Evolutionary conservation across 1,139 yeast species (phyloP).

Genomic region (Candida sanyaensis): DNA sequence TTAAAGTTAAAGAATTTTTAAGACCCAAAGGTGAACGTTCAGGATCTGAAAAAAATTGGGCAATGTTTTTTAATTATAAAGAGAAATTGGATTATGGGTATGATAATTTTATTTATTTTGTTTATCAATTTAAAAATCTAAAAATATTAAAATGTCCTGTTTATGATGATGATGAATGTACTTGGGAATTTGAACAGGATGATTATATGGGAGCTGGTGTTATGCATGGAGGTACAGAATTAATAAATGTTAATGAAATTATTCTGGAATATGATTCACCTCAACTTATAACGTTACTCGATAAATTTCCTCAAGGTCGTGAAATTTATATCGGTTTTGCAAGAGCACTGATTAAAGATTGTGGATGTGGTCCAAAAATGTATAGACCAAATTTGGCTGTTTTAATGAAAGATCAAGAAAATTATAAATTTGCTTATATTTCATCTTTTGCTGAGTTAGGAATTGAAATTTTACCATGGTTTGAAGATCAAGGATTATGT

Average conservation of each 20-base stretch:
- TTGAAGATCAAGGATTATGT: slow-evolving; percentile 26
- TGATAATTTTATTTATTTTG: slow-evolving; percentile 24
- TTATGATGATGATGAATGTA: slow-evolving; percentile 11
- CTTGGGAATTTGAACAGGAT: slow-evolving; percentile 14
- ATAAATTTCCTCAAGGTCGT: slow-evolving; percentile 25
- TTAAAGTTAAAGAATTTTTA: slow-evolving; percentile 26
- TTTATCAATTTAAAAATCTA: slow-evolving; percentile 27
- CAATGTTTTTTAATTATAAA: not conserved
- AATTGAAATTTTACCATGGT: slow-evolving; percentile 32
- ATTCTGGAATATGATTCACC: slow-evolving; percentile 13
- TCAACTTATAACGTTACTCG: slow-evolving; percentile 8
- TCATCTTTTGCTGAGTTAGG: slow-evolving; percentile 37
- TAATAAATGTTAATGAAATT: slow-evolving; percentile 21
- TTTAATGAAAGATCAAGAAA: slow-evolving; percentile 37
- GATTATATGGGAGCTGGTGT: slow-evolving; percentile 22
- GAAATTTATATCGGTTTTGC: slow-evolving; percentile 52
- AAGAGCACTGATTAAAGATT: slow-evolving; percentile 41
- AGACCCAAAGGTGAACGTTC: slow-evolving; percentile 17
- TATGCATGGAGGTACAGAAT: slow-evolving; percentile 32
- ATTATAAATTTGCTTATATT: slow-evolving; percentile 28
- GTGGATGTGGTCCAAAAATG: slow-evolving; percentile 49
- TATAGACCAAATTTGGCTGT: slow-evolving; percentile 48
- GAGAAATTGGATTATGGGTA: slow-evolving; percentile 11
- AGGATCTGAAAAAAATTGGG: slow-evolving; percentile 25
- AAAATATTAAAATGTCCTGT: slow-evolving; percentile 27